Evolutionary conservation across 1,139 yeast genomes (phyloP).

Genomic region (Hemisphaericaspora xylanilytica): DNA sequence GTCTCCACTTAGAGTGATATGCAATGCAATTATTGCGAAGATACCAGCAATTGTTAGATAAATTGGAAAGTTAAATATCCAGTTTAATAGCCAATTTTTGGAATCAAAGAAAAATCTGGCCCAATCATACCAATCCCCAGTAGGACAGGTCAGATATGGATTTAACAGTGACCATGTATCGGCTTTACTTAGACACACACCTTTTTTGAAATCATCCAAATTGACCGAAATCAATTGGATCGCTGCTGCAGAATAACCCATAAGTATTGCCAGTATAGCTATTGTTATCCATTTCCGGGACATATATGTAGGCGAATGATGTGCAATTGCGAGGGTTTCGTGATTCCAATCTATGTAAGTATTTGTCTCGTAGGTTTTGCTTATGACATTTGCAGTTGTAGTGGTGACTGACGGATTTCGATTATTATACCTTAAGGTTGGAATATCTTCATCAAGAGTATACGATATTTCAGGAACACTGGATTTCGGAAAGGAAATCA

Average conservation of each 20-base stretch:
- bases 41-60: conserved; percentile 30
- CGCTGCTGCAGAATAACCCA: conserved; percentile 59
- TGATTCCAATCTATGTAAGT: conserved; percentile 39
- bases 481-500: conserved; percentile 1
- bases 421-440: conserved; percentile 8
- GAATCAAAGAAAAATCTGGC: conserved; percentile 28
- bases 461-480: conserved; percentile 3
- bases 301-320: conserved; percentile 7
- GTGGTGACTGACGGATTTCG: neutral
- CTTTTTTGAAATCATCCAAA: conserved; percentile 60
- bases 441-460: conserved; percentile 12
- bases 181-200: conserved; percentile 36
- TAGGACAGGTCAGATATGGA: conserved; percentile 48
- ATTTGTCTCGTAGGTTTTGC: conserved; percentile 25
- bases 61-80: conserved; percentile 38
- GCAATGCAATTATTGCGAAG: conserved; percentile 29
- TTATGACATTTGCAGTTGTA: neutral
- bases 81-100: conserved; percentile 16
- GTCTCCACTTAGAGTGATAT: conserved; percentile 31
- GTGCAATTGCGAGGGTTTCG: conserved; percentile 21
- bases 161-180: conserved; percentile 43
- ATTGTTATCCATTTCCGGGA: conserved; percentile 56
- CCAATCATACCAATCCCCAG: conserved; percentile 45
- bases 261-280: conserved; percentile 50
- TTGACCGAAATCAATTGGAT: conserved; percentile 62